Conservation (phyloP, 257 asterid species). For the Anisodus tanguticus region DNA sequence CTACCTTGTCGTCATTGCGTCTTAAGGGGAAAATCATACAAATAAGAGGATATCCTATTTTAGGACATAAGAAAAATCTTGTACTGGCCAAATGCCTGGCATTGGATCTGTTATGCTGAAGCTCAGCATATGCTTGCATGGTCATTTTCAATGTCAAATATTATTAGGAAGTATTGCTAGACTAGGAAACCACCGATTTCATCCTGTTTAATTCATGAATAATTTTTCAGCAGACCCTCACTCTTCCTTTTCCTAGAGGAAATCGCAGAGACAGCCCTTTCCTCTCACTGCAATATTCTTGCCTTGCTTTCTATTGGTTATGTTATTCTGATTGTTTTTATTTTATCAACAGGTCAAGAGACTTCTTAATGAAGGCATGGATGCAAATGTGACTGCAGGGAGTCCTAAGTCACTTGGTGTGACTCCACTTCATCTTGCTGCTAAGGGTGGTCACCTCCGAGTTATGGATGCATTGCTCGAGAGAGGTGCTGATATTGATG, state of each 20-base stretch:
- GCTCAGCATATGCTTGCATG: background rate
- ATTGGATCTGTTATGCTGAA: background rate
- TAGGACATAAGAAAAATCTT: background rate
- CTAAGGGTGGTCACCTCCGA: conserved; percentile 92
- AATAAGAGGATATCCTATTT: too few relatives aligned
- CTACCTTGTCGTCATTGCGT: too few relatives aligned
- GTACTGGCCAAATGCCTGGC: background rate
- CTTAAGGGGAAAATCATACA: too few relatives aligned
- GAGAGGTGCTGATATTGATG: conserved; percentile 92
- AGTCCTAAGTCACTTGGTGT: conserved; percentile 90
- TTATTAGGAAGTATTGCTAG: background rate
- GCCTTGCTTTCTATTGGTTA: background rate
- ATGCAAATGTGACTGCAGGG: conserved; percentile 87
- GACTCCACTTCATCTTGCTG: conserved; percentile 98
- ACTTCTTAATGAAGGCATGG: conserved; percentile 84
- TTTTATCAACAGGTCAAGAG: conserved; percentile 62
- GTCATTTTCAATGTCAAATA: background rate
- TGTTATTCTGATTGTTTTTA: background rate
- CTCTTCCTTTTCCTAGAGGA: conserved; percentile 1
- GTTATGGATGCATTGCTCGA: conserved; percentile 90
- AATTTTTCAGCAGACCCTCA: background rate
- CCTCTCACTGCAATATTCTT: background rate
- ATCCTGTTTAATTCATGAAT: background rate
- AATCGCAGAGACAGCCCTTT: background rate
- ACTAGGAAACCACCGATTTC: background rate